Evolutionary conservation across 768 basidiomycete species (phyloP).

Genomic region (Termitomyces sp.): DNA sequence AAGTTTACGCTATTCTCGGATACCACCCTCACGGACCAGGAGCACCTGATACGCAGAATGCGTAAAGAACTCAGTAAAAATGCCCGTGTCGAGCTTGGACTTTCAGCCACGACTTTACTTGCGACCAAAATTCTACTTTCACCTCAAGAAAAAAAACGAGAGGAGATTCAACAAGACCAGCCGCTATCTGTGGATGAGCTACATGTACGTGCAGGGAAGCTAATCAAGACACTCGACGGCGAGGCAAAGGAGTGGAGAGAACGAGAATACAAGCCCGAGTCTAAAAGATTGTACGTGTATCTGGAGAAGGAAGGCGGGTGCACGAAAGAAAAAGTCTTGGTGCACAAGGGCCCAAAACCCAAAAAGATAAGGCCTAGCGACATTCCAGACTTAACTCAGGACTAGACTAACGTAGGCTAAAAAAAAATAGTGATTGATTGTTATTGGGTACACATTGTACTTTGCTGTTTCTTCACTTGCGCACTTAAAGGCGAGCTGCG

Average conservation of each 20-base stretch:
- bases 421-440: neutral
- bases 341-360: conserved; percentile 8
- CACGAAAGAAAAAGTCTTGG: neutral
- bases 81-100: neutral
- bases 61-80: neutral
- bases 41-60: neutral
- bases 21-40: neutral
- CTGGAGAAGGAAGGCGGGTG: neutral
- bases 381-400: conserved; percentile 6
- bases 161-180: neutral
- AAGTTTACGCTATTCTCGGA: neutral
- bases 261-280: neutral
- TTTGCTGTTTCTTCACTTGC: neutral
- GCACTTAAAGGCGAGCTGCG: neutral
- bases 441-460: neutral
- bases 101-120: neutral
- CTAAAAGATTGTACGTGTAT: neutral
- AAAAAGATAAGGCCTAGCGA: conserved; percentile 3
- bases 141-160: no score
- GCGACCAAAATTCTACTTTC: neutral
- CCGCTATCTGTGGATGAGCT: neutral
- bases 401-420: neutral
- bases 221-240: neutral
- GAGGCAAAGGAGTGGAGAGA: neutral
- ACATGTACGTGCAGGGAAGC: neutral